Base-by-base conservation (phyloP, 2,329 filamentous ascomycete genomes). In the Ophiostoma montium region DNA sequence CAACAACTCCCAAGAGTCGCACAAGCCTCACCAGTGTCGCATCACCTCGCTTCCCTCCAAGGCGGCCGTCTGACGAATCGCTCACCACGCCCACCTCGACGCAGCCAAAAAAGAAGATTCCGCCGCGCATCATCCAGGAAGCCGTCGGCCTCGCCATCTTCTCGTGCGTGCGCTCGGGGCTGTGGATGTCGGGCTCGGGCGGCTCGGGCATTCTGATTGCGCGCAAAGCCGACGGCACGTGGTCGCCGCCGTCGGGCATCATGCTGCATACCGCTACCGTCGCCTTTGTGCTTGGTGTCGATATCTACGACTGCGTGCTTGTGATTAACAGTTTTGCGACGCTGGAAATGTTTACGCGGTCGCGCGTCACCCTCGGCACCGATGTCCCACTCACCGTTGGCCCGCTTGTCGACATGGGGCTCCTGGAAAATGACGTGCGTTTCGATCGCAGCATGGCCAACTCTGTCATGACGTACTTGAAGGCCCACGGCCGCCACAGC, bases 291-390 rank as follows among this genome's bases (percentile, higher is more conserved):
- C 82, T 89, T 6, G 90, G 89, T 2, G 84, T 95, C 36, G 90
- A 96, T 61, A 88, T 95, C 31, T 96, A 95, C 69, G 90, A 96
- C 63, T 95, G 89, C 60, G 84, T 96, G 13, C 75, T 95, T 9
- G 84, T 95, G 33, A 89, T 95, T 61, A 95, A 94, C 67, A 88
- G 84, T 41, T 78, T 85, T 42, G 76, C 86, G 50, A 87, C 88
- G 7, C 69, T 96, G 43, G 84, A 95, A 56, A 79, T 84, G 1
- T 94, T 95, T 61, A 87, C 85, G 33, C 82, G 80, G 51, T 69
- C 90, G 3, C 77, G 83, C 48, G 80, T 87, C 49, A 92, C 85
- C 0, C 69, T 96, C 10, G 58, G 58, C 30, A 35, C 52, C 16
- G 57, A 60, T 19, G 52, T 59, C 8, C 53, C 53, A 15, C 52